Base-by-base conservation (phyloP, 352 stramenopile species). In the Phytophthora citricola region DNA sequence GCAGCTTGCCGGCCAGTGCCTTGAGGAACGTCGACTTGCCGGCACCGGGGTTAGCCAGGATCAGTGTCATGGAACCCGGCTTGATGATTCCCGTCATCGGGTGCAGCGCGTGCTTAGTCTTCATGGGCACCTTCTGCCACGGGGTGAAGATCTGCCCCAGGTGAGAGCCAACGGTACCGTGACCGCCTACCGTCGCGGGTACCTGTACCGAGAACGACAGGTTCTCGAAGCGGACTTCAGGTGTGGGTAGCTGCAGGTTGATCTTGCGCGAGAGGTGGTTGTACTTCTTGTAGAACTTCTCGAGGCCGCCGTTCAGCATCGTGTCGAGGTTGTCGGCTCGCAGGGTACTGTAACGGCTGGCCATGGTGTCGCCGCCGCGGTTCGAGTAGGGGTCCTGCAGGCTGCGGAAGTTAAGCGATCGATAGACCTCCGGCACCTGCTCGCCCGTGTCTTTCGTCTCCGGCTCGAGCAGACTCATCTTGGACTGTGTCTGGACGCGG, bases 1-100 rank as follows among this genome's bases (percentile, higher is more conserved):
- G 66, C 3, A 93, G 48, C 49, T 90, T 91, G 24, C 83, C 83
- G 3, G 83, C 81, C 7, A 93, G 40, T 3, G 83, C 83, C 71
- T 93, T 93, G 14, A 93, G 67, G 48, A 93, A 91, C 26, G 85
- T 90, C 32, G 85, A 93, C 69, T 93, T 93, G 15, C 85, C 85
- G 7, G 85, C 82, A 5, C 83, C 82, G n/a, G 85, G 82, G 71
- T 91, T 91, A 12, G 81, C 85, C 17, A 93, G 61, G 34, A 93
- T 85, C 20, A 93, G 49, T 45, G 75, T 83, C 75, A 83, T 80
- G 17, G 71, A 77, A 3, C 71, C 75, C 0, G 75, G 75, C 7
- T 78, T 75, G 51, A 91, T 87, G 66, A 99, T 98, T 40, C 98
- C 96, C 64, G 17, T 88, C 75, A 91, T 90, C 20, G 79, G 81